Evolutionary conservation across 805 yeast species (phyloP), one percentile per base, ranked within the genome.

Genomic region (Geotrichum ghanense): DNA sequence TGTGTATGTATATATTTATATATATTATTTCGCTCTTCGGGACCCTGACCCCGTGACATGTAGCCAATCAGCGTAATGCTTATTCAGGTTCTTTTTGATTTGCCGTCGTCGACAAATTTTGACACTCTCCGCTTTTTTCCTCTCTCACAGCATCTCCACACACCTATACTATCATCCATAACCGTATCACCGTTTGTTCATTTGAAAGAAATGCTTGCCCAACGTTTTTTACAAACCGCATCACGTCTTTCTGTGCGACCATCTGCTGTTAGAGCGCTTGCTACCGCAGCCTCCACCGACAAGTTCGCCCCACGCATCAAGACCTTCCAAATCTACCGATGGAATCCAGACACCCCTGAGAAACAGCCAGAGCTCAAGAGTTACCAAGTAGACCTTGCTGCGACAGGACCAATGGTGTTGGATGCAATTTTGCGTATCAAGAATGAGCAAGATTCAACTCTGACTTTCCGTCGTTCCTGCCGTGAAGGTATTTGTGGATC

Each of bases 401-500:
- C 81, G 45, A 86, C 95, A 70, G 98, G 98, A 53, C 98, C 98
- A 48, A 92, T 92, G 98, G 83, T 92, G 45, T 73, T 92, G 62
- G 98, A 92, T 68, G 98, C 97, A 22, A 69, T 92, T 50, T 67
- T 92, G 56, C 90, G 89, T 70, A 88, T 92, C 69, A 92, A 92
- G 70, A 88, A 90, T 67, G 98, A 92, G 70, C 94, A 87, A 68
- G 98, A 92, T 66, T 68, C 97, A 42, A 85, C 97, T 25, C 78
- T 92, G 64, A 92, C 98, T 3, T 85, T 92, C 70, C 82, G 98
- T 73, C 82, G 98, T 70, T 88, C 97, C 41, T 92, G 98, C 73
- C 87, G 98, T 73, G 98, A 92, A 72, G 98, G 98, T 60, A 92
- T 92, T 56, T 92, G 98, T 73, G 98, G 98, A 47, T 90, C 97